These are phyloP conservation scores for Magnusiomyces fungicola DNA, from an alignment of 1,139 yeast genomes.

Conservation along the genomic window DNA sequence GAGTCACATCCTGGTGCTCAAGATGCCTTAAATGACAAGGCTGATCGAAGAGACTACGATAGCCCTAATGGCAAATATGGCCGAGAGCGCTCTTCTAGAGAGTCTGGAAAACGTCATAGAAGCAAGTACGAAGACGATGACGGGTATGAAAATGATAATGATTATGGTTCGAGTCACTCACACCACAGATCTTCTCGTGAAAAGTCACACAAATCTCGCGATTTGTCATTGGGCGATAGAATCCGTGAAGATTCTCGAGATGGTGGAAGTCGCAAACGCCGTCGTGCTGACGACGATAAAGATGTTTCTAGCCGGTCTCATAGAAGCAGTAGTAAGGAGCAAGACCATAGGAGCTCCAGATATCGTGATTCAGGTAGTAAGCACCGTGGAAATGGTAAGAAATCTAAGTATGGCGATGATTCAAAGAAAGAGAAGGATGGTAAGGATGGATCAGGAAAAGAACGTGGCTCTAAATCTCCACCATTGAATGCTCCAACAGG, in stretches of 20 bases:
- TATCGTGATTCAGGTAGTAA: constrained; percentile 12
- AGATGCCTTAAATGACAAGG: background rate
- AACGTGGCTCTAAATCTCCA: constrained; percentile 27
- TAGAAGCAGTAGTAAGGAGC: constrained; percentile 18
- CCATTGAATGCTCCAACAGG: constrained; percentile 27
- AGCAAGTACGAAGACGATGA: constrained; percentile 8
- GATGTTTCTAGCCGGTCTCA: constrained; percentile 12
- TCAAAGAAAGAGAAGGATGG: constrained; percentile 20
- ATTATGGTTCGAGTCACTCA: constrained; percentile 5
- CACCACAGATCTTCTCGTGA: constrained; percentile 12
- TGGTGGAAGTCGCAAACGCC: constrained; percentile 12
- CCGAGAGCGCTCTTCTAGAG: background rate
- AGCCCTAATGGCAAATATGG: background rate
- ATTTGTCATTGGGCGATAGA: constrained; percentile 13
- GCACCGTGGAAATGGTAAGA: constrained; percentile 17
- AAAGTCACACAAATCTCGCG: constrained; percentile 18
- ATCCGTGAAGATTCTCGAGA: constrained; percentile 11
- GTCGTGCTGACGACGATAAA: constrained; percentile 14
- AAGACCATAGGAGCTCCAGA: constrained; percentile 11
- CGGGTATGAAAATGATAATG: constrained; percentile 14
- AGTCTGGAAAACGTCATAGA: background rate
- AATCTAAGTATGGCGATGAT: constrained; percentile 16
- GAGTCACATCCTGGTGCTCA: background rate
- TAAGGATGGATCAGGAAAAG: constrained; percentile 4
- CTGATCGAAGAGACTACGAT: background rate